Percentiles rank a stretch among this genome's conserved stretches.
Evolutionary conservation across 768 basidiomycete genomes (phyloP).

Genomic region (Macrolepiota dolichaula): DNA sequence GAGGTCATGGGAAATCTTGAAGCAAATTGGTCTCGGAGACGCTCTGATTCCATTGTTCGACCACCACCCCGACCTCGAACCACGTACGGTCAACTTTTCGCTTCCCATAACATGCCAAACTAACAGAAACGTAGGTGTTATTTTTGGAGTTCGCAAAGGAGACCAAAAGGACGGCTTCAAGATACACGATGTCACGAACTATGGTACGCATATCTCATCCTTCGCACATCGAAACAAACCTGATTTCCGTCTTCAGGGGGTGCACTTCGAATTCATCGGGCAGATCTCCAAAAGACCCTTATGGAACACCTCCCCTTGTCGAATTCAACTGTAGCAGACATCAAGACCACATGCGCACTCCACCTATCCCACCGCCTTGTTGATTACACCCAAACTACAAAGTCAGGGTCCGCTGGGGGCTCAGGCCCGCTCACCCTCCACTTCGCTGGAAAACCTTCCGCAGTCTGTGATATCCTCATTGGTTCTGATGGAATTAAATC

Average conservation of each 20-base stretch:
- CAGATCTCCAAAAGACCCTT: constrained; percentile 42
- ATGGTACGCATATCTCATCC: constrained; percentile 14
- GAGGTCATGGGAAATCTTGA: constrained; percentile 14
- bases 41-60: constrained; percentile 12
- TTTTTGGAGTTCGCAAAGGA: constrained; percentile 24
- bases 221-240: neutral
- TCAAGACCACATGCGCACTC: constrained; percentile 14
- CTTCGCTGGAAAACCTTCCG: constrained; percentile 23
- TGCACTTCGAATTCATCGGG: constrained; percentile 31
- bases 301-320: constrained; percentile 29
- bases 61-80: constrained; percentile 11
- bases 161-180: constrained; percentile 28
- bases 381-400: constrained; percentile 25
- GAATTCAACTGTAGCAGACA: too few species aligned
- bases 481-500: constrained; percentile 39
- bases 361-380: constrained; percentile 38
- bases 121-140: neutral
- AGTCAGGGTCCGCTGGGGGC: neutral
- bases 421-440: constrained; percentile 8
- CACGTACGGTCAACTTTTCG: constrained; percentile 2
- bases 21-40: constrained; percentile 11
- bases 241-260: constrained; percentile 18
- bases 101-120: neutral
- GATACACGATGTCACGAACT: constrained; percentile 22
- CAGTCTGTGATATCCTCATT: constrained; percentile 32